Evolutionary conservation across 768 basidiomycete genomes (phyloP).

Genomic region (Pulveroboletus sp.): DNA sequence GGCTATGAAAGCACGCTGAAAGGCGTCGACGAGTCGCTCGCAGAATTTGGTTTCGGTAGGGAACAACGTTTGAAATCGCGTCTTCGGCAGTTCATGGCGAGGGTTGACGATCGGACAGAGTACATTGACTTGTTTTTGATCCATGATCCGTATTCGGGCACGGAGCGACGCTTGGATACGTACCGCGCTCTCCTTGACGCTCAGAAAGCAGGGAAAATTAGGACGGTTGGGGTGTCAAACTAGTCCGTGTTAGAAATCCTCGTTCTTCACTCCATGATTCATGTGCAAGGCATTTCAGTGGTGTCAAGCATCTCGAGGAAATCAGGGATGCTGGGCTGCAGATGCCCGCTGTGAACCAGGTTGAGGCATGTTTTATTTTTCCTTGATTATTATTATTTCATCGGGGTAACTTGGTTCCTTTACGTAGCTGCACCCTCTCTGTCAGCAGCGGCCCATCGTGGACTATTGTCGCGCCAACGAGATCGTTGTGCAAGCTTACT

Average conservation of each 20-base stretch:
- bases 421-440: slow-evolving; percentile 71
- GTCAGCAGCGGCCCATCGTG: slow-evolving; percentile 78
- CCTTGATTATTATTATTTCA: neutral
- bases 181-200: slow-evolving; percentile 69
- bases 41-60: slow-evolving; percentile 58
- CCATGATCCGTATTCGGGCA: slow-evolving; percentile 68
- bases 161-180: slow-evolving; percentile 61
- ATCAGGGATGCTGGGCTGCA: slow-evolving; percentile 60
- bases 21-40: slow-evolving; percentile 60
- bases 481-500: slow-evolving; percentile 73
- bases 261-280: neutral
- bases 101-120: slow-evolving; percentile 31
- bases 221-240: slow-evolving; percentile 80
- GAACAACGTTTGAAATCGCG: neutral
- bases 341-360: slow-evolving; percentile 75
- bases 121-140: slow-evolving; percentile 78
- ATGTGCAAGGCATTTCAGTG: slow-evolving; percentile 40
- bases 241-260: slow-evolving; percentile 46
- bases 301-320: slow-evolving; percentile 71
- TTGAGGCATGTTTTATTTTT: slow-evolving; percentile 52
- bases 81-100: neutral
- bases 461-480: slow-evolving; percentile 62
- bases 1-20: slow-evolving; percentile 61
- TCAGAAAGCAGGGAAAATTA: slow-evolving; percentile 62
- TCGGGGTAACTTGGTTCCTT: slow-evolving; percentile 6